Evolutionary conservation across 305 asterid species (phyloP).

Genomic region (Petunia hybrid): DNA sequence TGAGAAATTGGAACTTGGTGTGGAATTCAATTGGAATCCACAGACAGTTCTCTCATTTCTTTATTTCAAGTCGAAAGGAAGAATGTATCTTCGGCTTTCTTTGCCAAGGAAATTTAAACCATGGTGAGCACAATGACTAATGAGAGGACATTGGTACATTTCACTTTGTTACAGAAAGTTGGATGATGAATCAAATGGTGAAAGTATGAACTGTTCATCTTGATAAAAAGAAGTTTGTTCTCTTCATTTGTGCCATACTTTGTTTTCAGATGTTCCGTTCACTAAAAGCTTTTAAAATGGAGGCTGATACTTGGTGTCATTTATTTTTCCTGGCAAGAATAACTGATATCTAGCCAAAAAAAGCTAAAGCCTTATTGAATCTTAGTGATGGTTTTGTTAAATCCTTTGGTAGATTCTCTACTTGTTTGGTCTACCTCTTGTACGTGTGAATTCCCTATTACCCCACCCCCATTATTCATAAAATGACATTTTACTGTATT

Average conservation of each 20-base stretch:
- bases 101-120: not conserved
- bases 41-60: not conserved
- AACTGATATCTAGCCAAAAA: not conserved
- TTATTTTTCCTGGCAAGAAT: not conserved
- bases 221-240: no score
- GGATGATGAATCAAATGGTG: constrained; percentile 23
- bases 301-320: constrained; percentile 9
- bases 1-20: constrained; percentile 16
- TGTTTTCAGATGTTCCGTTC: not conserved
- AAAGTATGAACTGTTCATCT: not conserved
- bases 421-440: no score
- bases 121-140: not conserved
- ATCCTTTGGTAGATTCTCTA: not conserved
- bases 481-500: not conserved
- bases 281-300: not conserved
- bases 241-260: no score
- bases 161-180: constrained; percentile 1
- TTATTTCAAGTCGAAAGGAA: not conserved
- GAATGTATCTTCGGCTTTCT: not conserved
- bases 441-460: no score
- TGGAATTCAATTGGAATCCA: not conserved
- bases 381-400: not conserved
- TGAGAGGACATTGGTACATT: constrained; percentile 7
- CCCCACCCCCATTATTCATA: no score
- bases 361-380: not conserved